These are phyloP conservation scores for Henckelia pumila DNA, from an alignment of 257 asterid species.

Conservation along the genomic window DNA sequence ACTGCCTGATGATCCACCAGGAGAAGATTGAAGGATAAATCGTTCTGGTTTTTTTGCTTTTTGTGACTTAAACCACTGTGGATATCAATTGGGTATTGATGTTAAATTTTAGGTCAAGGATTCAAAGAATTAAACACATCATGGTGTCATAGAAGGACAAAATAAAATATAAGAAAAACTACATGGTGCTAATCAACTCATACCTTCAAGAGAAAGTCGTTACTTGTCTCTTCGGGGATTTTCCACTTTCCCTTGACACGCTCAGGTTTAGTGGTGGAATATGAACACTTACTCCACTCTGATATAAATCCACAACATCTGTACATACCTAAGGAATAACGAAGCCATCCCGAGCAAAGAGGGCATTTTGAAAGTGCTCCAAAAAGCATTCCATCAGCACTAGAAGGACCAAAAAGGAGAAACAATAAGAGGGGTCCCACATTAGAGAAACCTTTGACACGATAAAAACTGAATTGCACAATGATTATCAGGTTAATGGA, in stretches of 20 bases:
- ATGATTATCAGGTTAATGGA: background rate
- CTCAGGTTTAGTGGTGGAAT: conserved; percentile 63
- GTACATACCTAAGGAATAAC: conserved; percentile 74
- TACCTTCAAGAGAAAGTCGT: conserved; percentile 79
- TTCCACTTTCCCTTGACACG: conserved; percentile 89
- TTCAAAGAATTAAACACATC: background rate
- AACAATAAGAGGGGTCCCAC: conserved; percentile 2
- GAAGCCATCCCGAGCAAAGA: conserved; percentile 75
- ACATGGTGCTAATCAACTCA: conserved; percentile 21
- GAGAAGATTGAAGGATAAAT: conserved; percentile 60
- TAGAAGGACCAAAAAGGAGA: conserved; percentile 26
- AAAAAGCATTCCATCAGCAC: conserved; percentile 96
- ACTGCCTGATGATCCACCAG: conserved; percentile 41
- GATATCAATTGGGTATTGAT: conserved; percentile 28
- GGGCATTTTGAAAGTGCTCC: conserved; percentile 83
- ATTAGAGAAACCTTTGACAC: background rate
- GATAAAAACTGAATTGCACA: too few species aligned
- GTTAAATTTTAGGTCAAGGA: conserved; percentile 5
- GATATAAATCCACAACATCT: conserved; percentile 78
- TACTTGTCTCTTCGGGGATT: conserved; percentile 70
- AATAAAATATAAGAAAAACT: conserved; percentile 13
- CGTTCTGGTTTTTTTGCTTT: conserved; percentile 70
- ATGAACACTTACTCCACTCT: conserved; percentile 90
- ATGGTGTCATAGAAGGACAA: background rate
- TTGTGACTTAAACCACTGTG: conserved; percentile 93